Conservation (phyloP, 1,284 basidiomycete species). For the Ceratobasidium theobromae region DNA sequence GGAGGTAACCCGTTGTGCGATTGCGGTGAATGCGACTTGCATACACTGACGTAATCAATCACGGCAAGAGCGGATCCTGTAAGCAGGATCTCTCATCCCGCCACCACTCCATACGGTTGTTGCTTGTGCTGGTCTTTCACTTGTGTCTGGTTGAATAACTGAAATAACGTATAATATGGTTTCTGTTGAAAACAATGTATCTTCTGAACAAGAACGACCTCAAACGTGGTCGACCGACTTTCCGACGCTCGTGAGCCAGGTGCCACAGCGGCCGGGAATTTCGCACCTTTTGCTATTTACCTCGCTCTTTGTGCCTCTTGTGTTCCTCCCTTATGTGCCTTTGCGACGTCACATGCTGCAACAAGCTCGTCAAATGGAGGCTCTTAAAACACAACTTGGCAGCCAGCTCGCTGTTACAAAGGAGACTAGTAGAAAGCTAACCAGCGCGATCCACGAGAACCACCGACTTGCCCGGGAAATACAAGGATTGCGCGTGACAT, state of each 20-base stretch:
- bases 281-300: constrained; percentile 26
- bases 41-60: constrained; percentile 31
- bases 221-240: background rate
- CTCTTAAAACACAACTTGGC: constrained; percentile 3
- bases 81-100: background rate
- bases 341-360: background rate
- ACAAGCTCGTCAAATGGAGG: constrained; percentile 28
- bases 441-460: constrained; percentile 20
- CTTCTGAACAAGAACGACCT: constrained; percentile 9
- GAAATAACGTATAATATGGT: background rate
- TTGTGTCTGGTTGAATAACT: background rate
- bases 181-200: background rate
- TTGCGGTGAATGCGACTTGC: background rate
- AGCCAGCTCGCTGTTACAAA: constrained; percentile 18
- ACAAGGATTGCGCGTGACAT: background rate
- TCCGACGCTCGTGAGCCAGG: constrained; percentile 25
- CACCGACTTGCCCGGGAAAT: background rate
- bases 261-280: constrained; percentile 23
- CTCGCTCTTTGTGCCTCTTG: constrained; percentile 16
- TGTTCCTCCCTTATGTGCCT: constrained; percentile 26
- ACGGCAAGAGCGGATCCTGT: background rate
- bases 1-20: background rate
- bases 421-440: constrained; percentile 22
- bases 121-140: background rate
- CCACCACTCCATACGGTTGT: background rate